Evolutionary conservation across 306 rosid genomes (phyloP).

Genomic region (Canavalia ensiformis): DNA sequence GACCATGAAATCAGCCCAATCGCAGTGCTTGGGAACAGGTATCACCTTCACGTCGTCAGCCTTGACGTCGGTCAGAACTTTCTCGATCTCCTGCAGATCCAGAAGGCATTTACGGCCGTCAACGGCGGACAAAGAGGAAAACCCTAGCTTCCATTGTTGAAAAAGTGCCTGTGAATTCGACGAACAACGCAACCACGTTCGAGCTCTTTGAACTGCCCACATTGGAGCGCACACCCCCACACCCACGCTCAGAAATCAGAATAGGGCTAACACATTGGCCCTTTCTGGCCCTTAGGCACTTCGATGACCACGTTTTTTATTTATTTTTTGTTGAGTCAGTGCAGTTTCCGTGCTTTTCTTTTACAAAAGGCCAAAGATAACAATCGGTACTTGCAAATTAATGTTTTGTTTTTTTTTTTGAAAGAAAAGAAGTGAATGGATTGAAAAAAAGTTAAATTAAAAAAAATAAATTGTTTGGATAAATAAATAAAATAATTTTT

Average conservation of each 20-base stretch:
- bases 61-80: conserved; percentile 78
- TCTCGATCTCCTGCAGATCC: conserved; percentile 81
- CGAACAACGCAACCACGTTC: conserved; percentile 33
- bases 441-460: too few relatives aligned
- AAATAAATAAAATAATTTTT: too few relatives aligned
- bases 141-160: conserved; percentile 61
- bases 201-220: conserved; percentile 60
- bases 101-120: conserved; percentile 50
- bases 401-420: too few relatives aligned
- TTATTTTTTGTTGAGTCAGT: too few relatives aligned
- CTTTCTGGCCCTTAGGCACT: too few relatives aligned
- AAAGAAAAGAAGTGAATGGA: too few relatives aligned
- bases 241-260: neutral
- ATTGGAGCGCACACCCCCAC: conserved; percentile 29
- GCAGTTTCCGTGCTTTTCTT: too few relatives aligned
- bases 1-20: conserved; percentile 93
- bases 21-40: conserved; percentile 61
- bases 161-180: conserved; percentile 21
- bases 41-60: conserved; percentile 87
- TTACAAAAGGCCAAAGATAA: too few relatives aligned
- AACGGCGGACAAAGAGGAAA: conserved; percentile 46
- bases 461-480: too few relatives aligned
- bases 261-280: neutral
- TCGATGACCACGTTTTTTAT: too few relatives aligned
- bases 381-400: too few relatives aligned